These are phyloP conservation scores for Alternaria solani DNA, from an alignment of 2,329 filamentous ascomycete genomes.

Conservation along the genomic window DNA sequence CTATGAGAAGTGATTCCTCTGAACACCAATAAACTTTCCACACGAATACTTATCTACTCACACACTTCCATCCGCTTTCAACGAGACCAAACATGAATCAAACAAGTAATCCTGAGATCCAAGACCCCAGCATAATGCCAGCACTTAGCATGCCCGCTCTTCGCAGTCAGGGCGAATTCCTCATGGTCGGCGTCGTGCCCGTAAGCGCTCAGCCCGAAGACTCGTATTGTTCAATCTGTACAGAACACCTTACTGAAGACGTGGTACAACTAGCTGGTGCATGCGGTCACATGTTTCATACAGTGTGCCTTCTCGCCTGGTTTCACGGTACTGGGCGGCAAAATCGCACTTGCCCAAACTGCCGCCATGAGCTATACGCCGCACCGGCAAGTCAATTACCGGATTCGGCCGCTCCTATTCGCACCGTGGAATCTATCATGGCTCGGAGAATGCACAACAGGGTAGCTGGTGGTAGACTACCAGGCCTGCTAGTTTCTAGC, in stretches of 20 bases:
- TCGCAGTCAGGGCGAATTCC: conserved; percentile 9
- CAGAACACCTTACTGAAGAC: background rate
- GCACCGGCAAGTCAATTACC: background rate
- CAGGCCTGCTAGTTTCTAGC: background rate
- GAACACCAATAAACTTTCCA: background rate
- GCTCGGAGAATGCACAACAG: background rate
- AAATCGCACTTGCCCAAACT: conserved; percentile 7
- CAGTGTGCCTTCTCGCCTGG: conserved; percentile 7
- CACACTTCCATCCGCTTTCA: background rate
- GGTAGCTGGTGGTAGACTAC: background rate
- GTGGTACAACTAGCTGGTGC: conserved; percentile 4
- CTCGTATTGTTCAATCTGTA: background rate
- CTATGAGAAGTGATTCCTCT: background rate
- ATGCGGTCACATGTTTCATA: conserved; percentile 9
- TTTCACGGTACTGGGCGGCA: background rate
- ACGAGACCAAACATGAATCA: background rate
- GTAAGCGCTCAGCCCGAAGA: background rate
- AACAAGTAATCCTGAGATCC: background rate
- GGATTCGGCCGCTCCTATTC: background rate
- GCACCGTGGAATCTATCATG: background rate
- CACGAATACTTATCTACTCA: background rate
- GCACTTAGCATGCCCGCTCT: conserved; percentile 1
- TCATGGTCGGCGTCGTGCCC: conserved; percentile 1
- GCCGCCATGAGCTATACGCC: conserved; percentile 6
- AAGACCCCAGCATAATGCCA: background rate